Evolutionary conservation across 2,329 filamentous ascomycete species (phyloP), one percentile per base, ranked within the genome.

Genomic region (Pseudodiploospora longispora): DNA sequence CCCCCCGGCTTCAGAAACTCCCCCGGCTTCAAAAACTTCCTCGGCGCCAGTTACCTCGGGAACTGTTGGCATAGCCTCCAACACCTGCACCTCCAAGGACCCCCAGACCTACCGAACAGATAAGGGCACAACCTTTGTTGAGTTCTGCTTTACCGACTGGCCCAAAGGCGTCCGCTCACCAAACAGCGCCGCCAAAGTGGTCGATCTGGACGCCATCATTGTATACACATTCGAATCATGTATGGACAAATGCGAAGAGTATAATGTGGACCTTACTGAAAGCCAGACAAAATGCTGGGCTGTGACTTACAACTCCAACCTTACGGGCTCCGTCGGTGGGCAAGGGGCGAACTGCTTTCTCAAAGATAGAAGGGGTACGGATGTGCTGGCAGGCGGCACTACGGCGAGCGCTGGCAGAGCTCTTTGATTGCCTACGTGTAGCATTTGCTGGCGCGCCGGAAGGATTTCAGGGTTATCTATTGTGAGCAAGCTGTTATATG

Each of bases 81-180:
- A 51, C 44, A 49, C 44, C 41, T 51, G 49, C 47, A 44, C 10
- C 27, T 47, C 36, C 33, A 38, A 40, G 31, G 42, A 30, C 8
- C 49, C 49, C 30, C 43, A 41, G 37, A 46, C 49, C 6, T 49
- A 47, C 40, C 19, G 42, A 28, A 27, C 43, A 5, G 8, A 10
- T 6, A 33, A 46, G 41, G 47, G 47, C 34, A 42, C 32, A 27
- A 34, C 31, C 10, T 49, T 51, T 38, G 44, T 36, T 9, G 36
- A 47, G 39, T 51, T 43, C 39, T 51, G 49, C 42, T 51, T 49
- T 52, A 59, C 55, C 6, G 50, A 51, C 49, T 58, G 54, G 4
- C 47, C 48, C 6, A 40, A 35, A 7, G 36, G 35, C 36, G 6
- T n/a, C 29, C 36, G 30, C 9, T 41, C 44, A 27, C 30, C 35